phyloP scores from a whole-genome alignment of 2,329 filamentous ascomycete species.

The Penicillium digitatum region DNA sequence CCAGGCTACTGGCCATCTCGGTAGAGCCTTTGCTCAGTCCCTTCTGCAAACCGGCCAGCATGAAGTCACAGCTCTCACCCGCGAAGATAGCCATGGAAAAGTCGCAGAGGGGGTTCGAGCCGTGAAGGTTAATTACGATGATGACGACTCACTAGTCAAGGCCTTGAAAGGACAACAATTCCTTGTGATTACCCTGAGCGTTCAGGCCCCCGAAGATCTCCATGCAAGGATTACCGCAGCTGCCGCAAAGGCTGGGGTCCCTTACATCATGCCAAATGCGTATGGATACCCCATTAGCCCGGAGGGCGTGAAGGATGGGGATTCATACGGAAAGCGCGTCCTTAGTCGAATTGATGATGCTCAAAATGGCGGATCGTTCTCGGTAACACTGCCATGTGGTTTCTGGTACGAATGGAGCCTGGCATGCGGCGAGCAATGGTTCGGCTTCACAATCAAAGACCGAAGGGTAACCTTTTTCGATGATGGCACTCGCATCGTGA shows the following conservation, averaged over 20 bases:
- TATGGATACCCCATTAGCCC: slow-evolving; percentile 29
- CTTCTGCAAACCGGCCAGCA: slow-evolving; percentile 50
- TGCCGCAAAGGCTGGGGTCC: slow-evolving; percentile 52
- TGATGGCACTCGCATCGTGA: slow-evolving; percentile 55
- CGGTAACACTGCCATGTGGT: slow-evolving; percentile 42
- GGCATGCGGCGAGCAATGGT: slow-evolving; percentile 31
- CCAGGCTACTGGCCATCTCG: slow-evolving; percentile 34
- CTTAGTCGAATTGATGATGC: slow-evolving; percentile 28
- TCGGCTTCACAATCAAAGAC: slow-evolving; percentile 49
- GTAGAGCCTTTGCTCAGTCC: slow-evolving; percentile 28
- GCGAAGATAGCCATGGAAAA: slow-evolving; percentile 37
- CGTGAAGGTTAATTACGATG: slow-evolving; percentile 47
- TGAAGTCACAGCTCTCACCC: slow-evolving; percentile 50
- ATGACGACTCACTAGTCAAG: slow-evolving; percentile 43
- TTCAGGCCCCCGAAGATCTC: slow-evolving; percentile 41
- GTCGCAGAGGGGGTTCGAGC: slow-evolving; percentile 46
- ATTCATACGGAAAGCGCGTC: slow-evolving; percentile 22
- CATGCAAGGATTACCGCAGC: slow-evolving; percentile 51
- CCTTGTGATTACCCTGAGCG: slow-evolving; percentile 53
- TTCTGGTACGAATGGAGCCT: slow-evolving; percentile 55
- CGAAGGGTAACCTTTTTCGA: slow-evolving; percentile 48
- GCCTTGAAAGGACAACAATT: slow-evolving; percentile 54
- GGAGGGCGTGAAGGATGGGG: slow-evolving; percentile 28
- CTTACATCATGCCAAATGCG: slow-evolving; percentile 54
- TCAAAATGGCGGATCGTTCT: slow-evolving; percentile 36